Percentiles rank a stretch among this genome's conserved stretches.
phyloP scores from a whole-genome alignment of 1,284 basidiomycete genomes.

The Rhodotorula glutinis region DNA sequence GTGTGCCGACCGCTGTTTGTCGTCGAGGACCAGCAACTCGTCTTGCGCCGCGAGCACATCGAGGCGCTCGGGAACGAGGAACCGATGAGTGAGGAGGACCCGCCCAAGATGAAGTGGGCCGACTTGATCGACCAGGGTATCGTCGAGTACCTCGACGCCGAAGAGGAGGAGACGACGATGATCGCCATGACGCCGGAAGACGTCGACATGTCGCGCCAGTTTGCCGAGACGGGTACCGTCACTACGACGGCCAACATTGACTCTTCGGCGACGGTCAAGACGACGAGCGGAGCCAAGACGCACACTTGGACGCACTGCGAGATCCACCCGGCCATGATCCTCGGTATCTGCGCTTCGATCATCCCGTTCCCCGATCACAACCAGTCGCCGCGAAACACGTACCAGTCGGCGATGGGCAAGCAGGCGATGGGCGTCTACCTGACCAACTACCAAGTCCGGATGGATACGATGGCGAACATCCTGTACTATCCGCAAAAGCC shows the following conservation, averaged over 20 bases:
- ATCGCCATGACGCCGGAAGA: constrained; percentile 99
- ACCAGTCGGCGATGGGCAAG: constrained; percentile 99
- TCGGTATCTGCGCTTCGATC: constrained; percentile 96
- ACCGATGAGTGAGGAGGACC: constrained; percentile 50
- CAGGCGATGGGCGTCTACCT: constrained; percentile 99
- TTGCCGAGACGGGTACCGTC: constrained; percentile 51
- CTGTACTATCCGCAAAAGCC: constrained; percentile 99
- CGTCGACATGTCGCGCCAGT: constrained; percentile 69
- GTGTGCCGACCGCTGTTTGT: constrained; percentile 96
- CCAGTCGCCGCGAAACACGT: constrained; percentile 99
- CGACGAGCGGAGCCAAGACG: constrained; percentile 37
- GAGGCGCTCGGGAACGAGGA: constrained; percentile 58
- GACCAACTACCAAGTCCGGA: constrained; percentile 91
- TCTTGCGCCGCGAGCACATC: constrained; percentile 80
- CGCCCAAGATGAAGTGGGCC: constrained; percentile 65
- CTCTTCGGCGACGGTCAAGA: constrained; percentile 53
- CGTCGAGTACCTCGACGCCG: constrained; percentile 92
- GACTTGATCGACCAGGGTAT: constrained; percentile 81
- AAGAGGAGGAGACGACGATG: constrained; percentile 99
- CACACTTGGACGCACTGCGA: constrained; percentile 99
- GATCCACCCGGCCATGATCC: constrained; percentile 98
- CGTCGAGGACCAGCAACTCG: constrained; percentile 77
- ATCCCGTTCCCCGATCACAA: constrained; percentile 99
- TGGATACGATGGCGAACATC: constrained; percentile 99
- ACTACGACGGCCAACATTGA: neutral